Conservation (phyloP, 106 monocot species). For the Platanthera zijinensis region DNA sequence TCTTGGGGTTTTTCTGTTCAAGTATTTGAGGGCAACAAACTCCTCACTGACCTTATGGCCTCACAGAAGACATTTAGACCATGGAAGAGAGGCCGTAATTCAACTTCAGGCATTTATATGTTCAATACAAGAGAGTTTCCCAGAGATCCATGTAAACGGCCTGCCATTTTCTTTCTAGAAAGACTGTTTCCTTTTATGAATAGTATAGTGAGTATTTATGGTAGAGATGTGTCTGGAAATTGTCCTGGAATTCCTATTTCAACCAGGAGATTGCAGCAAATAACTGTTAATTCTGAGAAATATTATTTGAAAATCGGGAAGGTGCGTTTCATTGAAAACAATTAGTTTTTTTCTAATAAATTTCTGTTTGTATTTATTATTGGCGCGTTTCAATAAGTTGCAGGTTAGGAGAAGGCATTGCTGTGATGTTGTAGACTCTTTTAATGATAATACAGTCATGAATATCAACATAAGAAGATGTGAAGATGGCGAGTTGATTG, state of each 20-base stretch:
- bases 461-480: conserved; percentile 63
- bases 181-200: conserved; percentile 10
- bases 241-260: conserved; percentile 24
- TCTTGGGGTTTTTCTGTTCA: conserved; percentile 84
- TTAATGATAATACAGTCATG: conserved; percentile 32
- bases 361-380: not conserved
- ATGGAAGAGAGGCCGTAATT: conserved; percentile 44
- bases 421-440: conserved; percentile 59
- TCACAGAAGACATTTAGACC: conserved; percentile 53
- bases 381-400: conserved; percentile 4
- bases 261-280: conserved; percentile 25
- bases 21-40: conserved; percentile 53
- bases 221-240: conserved; percentile 19
- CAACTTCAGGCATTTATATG: conserved; percentile 36
- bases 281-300: conserved; percentile 42
- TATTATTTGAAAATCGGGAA: conserved; percentile 18
- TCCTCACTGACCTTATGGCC: conserved; percentile 58
- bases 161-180: conserved; percentile 54
- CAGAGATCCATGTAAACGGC: conserved; percentile 61
- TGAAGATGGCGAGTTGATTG: conserved; percentile 67
- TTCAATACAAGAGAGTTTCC: conserved; percentile 54
- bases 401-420: conserved; percentile 52
- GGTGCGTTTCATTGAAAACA: conserved; percentile 24
- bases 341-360: not conserved
- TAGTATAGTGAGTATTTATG: conserved; percentile 45